Evolutionary conservation across 768 basidiomycete species (phyloP).

Genomic region (Neoboletus magnificus): DNA sequence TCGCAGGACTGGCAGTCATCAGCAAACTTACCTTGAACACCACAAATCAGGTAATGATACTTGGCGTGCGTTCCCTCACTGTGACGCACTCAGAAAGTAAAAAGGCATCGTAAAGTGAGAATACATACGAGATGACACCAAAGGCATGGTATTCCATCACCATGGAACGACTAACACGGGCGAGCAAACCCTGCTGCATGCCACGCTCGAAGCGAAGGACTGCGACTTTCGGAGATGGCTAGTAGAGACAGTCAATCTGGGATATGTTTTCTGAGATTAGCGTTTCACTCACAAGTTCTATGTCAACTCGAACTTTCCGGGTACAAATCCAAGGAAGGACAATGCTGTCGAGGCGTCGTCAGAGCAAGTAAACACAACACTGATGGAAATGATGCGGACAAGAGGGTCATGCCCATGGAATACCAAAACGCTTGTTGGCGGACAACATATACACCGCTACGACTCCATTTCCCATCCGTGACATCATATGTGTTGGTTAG

Average conservation of each 20-base stretch:
- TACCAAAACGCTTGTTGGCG: conserved; percentile 79
- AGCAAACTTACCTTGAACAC: conserved; percentile 56
- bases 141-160: conserved; percentile 84
- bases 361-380: neutral
- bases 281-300: conserved; percentile 58
- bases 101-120: neutral
- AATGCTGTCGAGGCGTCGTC: conserved; percentile 41
- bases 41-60: conserved; percentile 78
- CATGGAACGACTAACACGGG: conserved; percentile 67
- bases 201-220: conserved; percentile 76
- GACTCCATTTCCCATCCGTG: conserved; percentile 53
- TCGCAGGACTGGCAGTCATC: neutral
- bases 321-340: conserved; percentile 74
- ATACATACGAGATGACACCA: conserved; percentile 66
- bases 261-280: neutral
- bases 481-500: conserved; percentile 62
- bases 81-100: conserved; percentile 10
- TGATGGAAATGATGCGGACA: conserved; percentile 43
- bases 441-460: conserved; percentile 50
- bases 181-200: conserved; percentile 80
- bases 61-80: conserved; percentile 72
- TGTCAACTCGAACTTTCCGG: conserved; percentile 67
- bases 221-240: conserved; percentile 80
- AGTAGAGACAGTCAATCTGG: conserved; percentile 7
- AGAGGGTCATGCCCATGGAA: conserved; percentile 65